These are phyloP conservation scores for Umbelopsis ramanniana DNA, from an alignment of 192 early-diverging fungal species.

Conservation along the genomic window DNA sequence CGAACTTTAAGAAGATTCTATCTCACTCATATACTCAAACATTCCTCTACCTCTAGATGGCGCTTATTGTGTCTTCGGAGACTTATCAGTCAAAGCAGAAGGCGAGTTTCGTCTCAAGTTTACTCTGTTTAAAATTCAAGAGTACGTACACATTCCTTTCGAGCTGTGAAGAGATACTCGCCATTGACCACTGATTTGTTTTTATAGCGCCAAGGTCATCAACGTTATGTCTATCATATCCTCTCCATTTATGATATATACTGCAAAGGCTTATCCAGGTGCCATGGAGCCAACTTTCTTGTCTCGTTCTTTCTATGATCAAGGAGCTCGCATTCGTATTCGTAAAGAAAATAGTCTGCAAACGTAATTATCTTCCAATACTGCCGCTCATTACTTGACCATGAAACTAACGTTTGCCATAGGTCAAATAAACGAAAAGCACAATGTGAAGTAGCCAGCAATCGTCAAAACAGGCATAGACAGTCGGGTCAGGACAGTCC, in stretches of 20 bases:
- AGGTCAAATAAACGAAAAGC: slow-evolving; percentile 14
- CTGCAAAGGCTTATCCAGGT: slow-evolving; percentile 90
- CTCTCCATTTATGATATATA: slow-evolving; percentile 76
- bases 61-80: slow-evolving; percentile 94
- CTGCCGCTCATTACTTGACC: too few species aligned
- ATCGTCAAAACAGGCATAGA: not conserved
- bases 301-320: slow-evolving; percentile 90
- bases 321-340: slow-evolving; percentile 92
- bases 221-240: slow-evolving; percentile 68
- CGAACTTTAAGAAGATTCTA: not conserved
- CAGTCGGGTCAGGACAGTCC: not conserved
- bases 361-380: slow-evolving; percentile 17
- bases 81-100: slow-evolving; percentile 84
- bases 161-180: not conserved
- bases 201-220: not conserved
- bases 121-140: slow-evolving; percentile 85
- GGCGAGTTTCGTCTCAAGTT: slow-evolving; percentile 83
- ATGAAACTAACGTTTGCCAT: too few species aligned
- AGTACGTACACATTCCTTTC: slow-evolving; percentile 35
- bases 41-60: slow-evolving; percentile 58
- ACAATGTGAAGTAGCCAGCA: not conserved
- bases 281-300: slow-evolving; percentile 89
- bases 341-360: slow-evolving; percentile 78
- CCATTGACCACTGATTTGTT: too few species aligned
- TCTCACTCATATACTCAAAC: slow-evolving; percentile 3